These are phyloP conservation scores for Corymbia calophylla DNA, from an alignment of 441 rosid species.

Conservation along the genomic window DNA sequence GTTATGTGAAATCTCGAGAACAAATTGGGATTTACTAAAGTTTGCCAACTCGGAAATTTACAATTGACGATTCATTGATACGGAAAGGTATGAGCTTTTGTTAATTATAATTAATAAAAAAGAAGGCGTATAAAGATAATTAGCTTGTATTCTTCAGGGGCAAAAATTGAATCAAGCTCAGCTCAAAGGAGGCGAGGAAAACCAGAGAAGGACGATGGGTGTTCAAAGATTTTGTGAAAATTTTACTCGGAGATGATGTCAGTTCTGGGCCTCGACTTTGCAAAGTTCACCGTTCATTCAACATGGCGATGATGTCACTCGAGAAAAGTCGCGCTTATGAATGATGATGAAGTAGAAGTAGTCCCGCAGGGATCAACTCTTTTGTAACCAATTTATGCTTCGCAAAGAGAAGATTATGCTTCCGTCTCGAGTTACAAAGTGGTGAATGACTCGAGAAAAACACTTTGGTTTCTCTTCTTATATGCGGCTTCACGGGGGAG, in stretches of 20 bases:
- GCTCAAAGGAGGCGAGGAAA: neutral
- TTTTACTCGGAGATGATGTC: neutral
- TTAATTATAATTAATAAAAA: neutral
- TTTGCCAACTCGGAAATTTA: neutral
- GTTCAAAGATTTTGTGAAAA: neutral
- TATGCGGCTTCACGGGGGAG: constrained; percentile 41
- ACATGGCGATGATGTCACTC: no score
- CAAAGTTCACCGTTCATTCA: no score
- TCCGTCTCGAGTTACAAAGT: constrained; percentile 29
- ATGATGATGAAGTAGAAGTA: no score
- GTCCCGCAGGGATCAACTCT: neutral
- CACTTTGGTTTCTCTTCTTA: constrained; percentile 30
- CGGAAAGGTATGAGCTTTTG: neutral
- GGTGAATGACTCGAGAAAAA: constrained; percentile 20
- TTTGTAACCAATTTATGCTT: constrained; percentile 21
- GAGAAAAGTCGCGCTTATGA: no score
- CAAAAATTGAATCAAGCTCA: neutral
- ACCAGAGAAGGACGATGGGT: neutral
- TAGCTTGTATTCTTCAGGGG: neutral
- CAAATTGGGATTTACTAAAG: neutral
- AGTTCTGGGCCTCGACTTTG: no score
- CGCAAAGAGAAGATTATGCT: constrained; percentile 29
- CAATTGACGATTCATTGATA: neutral
- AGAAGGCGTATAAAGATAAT: neutral
- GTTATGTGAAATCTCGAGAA: neutral